A percentile compares a stretch with the other conserved stretches of the same genome.
phyloP scores from a whole-genome alignment of 2,329 filamentous ascomycete genomes.

The Cladosporium sphaerospermum region DNA sequence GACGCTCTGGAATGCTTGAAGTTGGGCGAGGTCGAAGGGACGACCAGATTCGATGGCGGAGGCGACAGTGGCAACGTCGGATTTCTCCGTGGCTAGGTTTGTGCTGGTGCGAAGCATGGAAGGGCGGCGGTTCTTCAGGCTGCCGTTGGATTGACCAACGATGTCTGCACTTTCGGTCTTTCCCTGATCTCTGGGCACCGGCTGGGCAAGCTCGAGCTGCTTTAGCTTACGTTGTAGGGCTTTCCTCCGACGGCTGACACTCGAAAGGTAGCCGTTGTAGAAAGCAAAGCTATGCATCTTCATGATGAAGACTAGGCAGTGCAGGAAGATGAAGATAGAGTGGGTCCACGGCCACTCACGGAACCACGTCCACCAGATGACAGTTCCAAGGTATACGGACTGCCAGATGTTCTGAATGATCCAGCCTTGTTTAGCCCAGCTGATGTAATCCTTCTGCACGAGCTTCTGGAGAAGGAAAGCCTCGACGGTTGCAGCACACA shows the following conservation, averaged over 20 bases:
- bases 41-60: conserved; percentile 55
- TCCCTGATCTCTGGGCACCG: conserved; percentile 18
- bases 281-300: conserved; percentile 77
- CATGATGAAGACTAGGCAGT: conserved; percentile 72
- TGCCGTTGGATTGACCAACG: background rate
- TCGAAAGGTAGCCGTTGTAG: conserved; percentile 62
- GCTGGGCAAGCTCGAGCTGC: conserved; percentile 51
- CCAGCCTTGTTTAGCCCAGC: conserved; percentile 66
- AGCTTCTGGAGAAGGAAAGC: conserved; percentile 60
- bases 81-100: conserved; percentile 41
- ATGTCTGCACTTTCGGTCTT: background rate
- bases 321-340: conserved; percentile 69
- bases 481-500: conserved; percentile 61
- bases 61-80: conserved; percentile 56
- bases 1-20: conserved; percentile 57
- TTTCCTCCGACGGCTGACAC: conserved; percentile 51
- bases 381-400: conserved; percentile 53
- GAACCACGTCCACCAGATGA: conserved; percentile 60
- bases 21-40: conserved; percentile 56
- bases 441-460: conserved; percentile 53
- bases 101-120: conserved; percentile 36
- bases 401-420: conserved; percentile 72
- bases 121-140: conserved; percentile 27
- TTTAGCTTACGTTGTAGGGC: conserved; percentile 47
- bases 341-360: conserved; percentile 80